phyloP scores from a whole-genome alignment of 1,139 yeast species.

The Blastobotrys aristatus region DNA sequence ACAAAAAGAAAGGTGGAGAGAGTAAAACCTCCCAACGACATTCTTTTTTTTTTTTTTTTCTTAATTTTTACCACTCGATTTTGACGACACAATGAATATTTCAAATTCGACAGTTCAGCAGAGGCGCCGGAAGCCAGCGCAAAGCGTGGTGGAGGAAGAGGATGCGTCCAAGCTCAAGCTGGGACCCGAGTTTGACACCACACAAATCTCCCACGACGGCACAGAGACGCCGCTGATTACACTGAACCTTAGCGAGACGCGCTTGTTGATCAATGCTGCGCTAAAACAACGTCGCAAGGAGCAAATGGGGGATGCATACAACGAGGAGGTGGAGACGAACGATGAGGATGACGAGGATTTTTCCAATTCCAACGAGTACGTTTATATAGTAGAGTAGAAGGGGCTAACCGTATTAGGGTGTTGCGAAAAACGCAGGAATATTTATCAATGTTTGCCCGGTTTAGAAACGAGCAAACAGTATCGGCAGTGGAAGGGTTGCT shows the following conservation, averaged over 20 bases:
- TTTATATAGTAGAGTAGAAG: background rate
- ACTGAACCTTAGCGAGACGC: constrained; percentile 80
- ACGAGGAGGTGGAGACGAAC: constrained; percentile 37
- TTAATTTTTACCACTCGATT: background rate
- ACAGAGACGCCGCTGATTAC: constrained; percentile 74
- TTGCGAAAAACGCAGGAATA: constrained; percentile 89
- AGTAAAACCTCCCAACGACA: background rate
- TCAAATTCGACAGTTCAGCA: constrained; percentile 87
- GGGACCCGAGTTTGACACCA: constrained; percentile 87
- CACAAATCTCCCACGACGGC: constrained; percentile 78
- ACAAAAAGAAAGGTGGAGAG: background rate
- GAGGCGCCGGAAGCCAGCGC: constrained; percentile 71
- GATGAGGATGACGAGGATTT: constrained; percentile 40
- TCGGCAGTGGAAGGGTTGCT: constrained; percentile 87
- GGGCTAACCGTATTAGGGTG: constrained; percentile 41
- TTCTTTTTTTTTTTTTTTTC: background rate
- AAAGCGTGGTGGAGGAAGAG: constrained; percentile 57
- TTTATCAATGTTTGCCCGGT: constrained; percentile 78
- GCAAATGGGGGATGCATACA: constrained; percentile 39
- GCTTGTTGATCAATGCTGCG: constrained; percentile 86
- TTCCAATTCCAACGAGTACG: constrained; percentile 39
- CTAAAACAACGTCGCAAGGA: constrained; percentile 68
- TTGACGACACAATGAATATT: constrained; percentile 59
- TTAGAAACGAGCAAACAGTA: constrained; percentile 87
- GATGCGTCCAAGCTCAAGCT: constrained; percentile 81